Percentiles rank a stretch among this genome's conserved stretches.
Evolutionary conservation across 257 asterid species (phyloP).

Genomic region (Eucommia ulmoides): DNA sequence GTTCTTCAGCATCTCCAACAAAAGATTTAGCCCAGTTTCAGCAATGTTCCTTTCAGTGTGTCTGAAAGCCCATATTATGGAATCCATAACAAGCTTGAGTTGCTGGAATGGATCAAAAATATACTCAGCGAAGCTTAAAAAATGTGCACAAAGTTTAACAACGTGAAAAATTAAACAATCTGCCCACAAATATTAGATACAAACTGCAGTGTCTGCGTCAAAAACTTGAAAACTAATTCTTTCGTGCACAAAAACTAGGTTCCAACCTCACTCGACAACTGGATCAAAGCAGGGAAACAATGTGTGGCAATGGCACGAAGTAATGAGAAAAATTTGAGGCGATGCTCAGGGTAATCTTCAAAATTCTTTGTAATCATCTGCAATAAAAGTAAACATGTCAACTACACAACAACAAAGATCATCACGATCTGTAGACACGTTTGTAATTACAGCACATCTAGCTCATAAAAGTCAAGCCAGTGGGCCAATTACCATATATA

Average conservation of each 20-base stretch:
- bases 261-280: constrained; percentile 76
- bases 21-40: constrained; percentile 90
- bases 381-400: constrained; percentile 9
- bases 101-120: constrained; percentile 42
- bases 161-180: not conserved
- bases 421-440: too few relatives aligned
- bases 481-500: too few relatives aligned
- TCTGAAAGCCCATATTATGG: constrained; percentile 98
- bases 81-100: constrained; percentile 93
- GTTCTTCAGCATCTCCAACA: constrained; percentile 84
- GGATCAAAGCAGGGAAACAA: constrained; percentile 88
- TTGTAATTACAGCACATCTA: too few relatives aligned
- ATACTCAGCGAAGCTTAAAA: constrained; percentile 5
- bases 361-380: constrained; percentile 98
- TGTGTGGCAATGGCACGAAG: constrained; percentile 91
- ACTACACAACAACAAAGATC: not conserved
- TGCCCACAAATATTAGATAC: not conserved
- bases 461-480: too few relatives aligned
- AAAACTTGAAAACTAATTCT: too few relatives aligned
- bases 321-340: constrained; percentile 90
- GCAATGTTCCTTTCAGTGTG: constrained; percentile 98
- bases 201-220: not conserved
- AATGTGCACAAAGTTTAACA: not conserved
- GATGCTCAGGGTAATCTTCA: constrained; percentile 98
- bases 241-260: not conserved